Evolutionary conservation across 352 stramenopile species (phyloP).

Genomic region (Blastocystis sp.): DNA sequence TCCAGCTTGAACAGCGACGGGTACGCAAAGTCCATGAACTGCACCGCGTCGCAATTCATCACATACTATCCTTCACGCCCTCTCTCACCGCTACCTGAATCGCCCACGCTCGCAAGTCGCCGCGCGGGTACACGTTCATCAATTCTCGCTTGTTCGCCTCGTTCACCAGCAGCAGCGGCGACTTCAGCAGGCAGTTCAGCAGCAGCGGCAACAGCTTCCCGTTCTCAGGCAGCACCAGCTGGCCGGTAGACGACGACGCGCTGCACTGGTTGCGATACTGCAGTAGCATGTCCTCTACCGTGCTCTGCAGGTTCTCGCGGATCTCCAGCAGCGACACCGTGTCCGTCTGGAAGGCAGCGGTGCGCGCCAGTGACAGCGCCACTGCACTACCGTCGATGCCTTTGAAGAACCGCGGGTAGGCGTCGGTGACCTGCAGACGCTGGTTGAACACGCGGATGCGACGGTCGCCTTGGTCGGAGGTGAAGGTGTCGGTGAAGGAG

Average conservation of each 20-base stretch:
- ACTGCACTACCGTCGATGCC: constrained; percentile 32
- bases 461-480: constrained; percentile 25
- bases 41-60: background rate
- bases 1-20: constrained; percentile 55
- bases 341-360: constrained; percentile 11
- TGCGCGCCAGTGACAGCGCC: constrained; percentile 38
- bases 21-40: constrained; percentile 58
- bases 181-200: constrained; percentile 56
- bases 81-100: background rate
- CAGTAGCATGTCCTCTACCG: constrained; percentile 26
- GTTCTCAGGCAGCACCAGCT: constrained; percentile 63
- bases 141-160: background rate
- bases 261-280: constrained; percentile 52
- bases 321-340: constrained; percentile 3
- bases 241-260: constrained; percentile 25
- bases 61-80: constrained; percentile 41
- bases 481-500: constrained; percentile 28
- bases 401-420: constrained; percentile 60
- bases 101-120: constrained; percentile 61
- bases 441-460: constrained; percentile 57
- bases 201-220: constrained; percentile 50
- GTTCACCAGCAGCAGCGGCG: constrained; percentile 41
- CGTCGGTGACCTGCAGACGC: constrained; percentile 15
- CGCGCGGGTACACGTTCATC: constrained; percentile 8
- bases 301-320: constrained; percentile 13